phyloP scores from a whole-genome alignment of 352 stramenopile genomes.

The Peronosclerospora sorghi region DNA sequence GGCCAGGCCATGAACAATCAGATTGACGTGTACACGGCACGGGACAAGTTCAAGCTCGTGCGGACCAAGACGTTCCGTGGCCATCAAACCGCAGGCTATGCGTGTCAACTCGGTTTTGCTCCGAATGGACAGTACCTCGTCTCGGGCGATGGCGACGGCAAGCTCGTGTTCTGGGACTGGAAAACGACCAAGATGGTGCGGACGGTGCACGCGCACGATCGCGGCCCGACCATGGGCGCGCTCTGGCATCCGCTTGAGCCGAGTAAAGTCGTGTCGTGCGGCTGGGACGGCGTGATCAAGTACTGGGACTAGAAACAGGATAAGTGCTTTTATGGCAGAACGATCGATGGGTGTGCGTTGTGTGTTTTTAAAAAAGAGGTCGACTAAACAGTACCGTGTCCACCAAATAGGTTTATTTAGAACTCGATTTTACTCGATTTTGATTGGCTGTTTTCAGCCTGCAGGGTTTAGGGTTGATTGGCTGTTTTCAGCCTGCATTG shows the following conservation, averaged over 20 bases:
- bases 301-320: slow-evolving; percentile 90
- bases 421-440: too few relatives aligned
- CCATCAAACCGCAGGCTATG: slow-evolving; percentile 92
- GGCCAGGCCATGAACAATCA: slow-evolving; percentile 98
- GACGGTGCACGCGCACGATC: slow-evolving; percentile 86
- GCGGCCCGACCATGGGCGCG: slow-evolving; percentile 89
- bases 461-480: too few relatives aligned
- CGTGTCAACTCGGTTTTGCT: slow-evolving; percentile 92
- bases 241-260: slow-evolving; percentile 97
- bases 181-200: slow-evolving; percentile 90
- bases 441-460: too few relatives aligned
- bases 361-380: too few relatives aligned
- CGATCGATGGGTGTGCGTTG: too few relatives aligned
- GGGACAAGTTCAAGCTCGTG: slow-evolving; percentile 92
- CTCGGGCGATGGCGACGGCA: slow-evolving; percentile 94
- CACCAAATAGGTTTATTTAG: too few relatives aligned
- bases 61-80: slow-evolving; percentile 91
- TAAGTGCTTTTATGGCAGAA: too few relatives aligned
- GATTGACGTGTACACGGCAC: slow-evolving; percentile 94
- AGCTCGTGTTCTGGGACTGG: slow-evolving; percentile 99
- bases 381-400: too few relatives aligned
- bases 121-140: slow-evolving; percentile 92
- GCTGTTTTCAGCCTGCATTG: too few relatives aligned
- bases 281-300: slow-evolving; percentile 99
- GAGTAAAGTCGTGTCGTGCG: slow-evolving; percentile 93